Percentiles rank a stretch among this genome's conserved stretches.
Evolutionary conservation across 371 early-diverging fungal species (phyloP).

Genomic region (Capillidium heterosporum): DNA sequence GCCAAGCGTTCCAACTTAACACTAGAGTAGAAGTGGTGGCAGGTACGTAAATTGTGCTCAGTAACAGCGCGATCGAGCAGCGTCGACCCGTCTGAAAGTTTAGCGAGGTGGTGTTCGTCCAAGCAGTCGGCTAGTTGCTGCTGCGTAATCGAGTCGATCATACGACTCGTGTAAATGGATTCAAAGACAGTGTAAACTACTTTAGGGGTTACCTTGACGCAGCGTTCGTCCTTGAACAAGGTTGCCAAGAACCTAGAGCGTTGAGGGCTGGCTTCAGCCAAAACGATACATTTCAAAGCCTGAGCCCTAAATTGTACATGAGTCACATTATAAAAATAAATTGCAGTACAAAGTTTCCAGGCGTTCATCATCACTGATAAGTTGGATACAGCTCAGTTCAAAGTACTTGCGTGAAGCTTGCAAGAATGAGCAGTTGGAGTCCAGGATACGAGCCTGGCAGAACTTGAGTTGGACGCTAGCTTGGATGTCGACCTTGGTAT

Average conservation of each 20-base stretch:
- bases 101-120: slow-evolving; percentile 57
- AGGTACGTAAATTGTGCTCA: slow-evolving; percentile 80
- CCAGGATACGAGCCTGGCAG: slow-evolving; percentile 71
- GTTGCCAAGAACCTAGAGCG: slow-evolving; percentile 72
- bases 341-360: slow-evolving; percentile 33
- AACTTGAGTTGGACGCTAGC: slow-evolving; percentile 37
- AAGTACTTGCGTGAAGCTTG: slow-evolving; percentile 70
- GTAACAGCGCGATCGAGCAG: slow-evolving; percentile 83
- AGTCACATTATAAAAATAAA: background rate
- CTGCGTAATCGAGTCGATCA: slow-evolving; percentile 56
- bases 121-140: slow-evolving; percentile 54
- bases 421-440: slow-evolving; percentile 70
- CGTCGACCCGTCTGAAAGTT: slow-evolving; percentile 48
- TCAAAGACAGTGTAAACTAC: slow-evolving; percentile 56
- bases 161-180: slow-evolving; percentile 79
- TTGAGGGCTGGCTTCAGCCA: slow-evolving; percentile 84
- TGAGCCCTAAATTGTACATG: slow-evolving; percentile 23
- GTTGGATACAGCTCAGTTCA: slow-evolving; percentile 52
- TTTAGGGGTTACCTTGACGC: slow-evolving; percentile 24
- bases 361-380: slow-evolving; percentile 44
- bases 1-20: slow-evolving; percentile 73
- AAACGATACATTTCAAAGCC: slow-evolving; percentile 62
- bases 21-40: slow-evolving; percentile 73
- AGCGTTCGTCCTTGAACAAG: slow-evolving; percentile 81
- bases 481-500: slow-evolving; percentile 26